Percentiles rank a stretch among this genome's conserved stretches.
Evolutionary conservation across 176 grass and related monocot species (phyloP).

Genomic region (Carex kokanica): DNA sequence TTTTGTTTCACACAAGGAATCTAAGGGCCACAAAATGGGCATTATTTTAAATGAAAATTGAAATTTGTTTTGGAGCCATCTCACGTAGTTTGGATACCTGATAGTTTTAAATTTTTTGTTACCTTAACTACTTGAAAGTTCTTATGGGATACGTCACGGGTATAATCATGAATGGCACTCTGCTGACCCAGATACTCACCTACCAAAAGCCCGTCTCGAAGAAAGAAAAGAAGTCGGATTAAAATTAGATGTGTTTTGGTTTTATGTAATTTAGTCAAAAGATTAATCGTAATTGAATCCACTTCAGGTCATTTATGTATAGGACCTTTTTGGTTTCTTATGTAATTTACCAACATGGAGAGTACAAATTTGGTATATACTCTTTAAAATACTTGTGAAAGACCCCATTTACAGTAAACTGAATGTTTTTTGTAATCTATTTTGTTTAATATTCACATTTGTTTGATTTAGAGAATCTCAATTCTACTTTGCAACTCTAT

Average conservation of each 20-base stretch:
- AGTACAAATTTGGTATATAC: background rate
- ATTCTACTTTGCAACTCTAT: background rate
- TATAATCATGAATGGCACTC: conserved; percentile 74
- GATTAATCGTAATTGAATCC: background rate
- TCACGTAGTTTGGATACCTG: background rate
- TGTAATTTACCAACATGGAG: background rate
- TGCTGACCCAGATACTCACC: conserved; percentile 66
- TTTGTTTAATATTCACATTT: background rate
- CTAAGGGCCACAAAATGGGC: background rate
- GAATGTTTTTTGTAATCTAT: background rate
- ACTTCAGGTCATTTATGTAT: background rate
- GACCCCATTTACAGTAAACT: background rate
- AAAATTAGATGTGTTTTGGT: conserved; percentile 12
- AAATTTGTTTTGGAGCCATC: background rate
- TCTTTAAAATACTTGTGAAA: background rate
- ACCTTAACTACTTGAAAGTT: conserved; percentile 75
- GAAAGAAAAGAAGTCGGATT: conserved; percentile 86
- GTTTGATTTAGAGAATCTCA: background rate
- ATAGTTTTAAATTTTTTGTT: background rate
- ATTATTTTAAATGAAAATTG: background rate
- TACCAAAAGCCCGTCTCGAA: conserved; percentile 56
- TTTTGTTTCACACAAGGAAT: no score
- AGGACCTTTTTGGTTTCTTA: background rate
- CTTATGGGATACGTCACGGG: conserved; percentile 75
- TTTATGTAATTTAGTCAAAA: conserved; percentile 16